A percentile compares a stretch with the other conserved stretches of the same genome.
Evolutionary conservation across 352 stramenopile genomes (phyloP).

Genomic region (Thalassiosira pacifica): DNA sequence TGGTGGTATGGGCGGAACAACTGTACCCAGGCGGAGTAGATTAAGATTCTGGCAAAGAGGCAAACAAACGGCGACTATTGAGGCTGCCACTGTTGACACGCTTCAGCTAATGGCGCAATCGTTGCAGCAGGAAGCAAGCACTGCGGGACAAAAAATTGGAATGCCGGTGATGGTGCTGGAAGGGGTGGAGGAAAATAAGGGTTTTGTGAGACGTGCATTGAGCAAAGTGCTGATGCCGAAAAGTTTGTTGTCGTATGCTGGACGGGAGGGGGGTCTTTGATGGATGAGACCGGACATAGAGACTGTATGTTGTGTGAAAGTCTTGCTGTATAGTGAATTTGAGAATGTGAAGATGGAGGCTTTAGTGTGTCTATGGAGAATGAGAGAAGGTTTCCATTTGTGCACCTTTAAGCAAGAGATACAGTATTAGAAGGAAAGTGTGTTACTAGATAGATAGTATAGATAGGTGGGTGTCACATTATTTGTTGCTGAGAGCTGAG

Average conservation of each 20-base stretch:
- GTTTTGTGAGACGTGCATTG: conserved; percentile 14
- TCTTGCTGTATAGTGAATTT: no score
- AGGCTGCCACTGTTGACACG: conserved; percentile 16
- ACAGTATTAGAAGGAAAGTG: no score
- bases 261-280: no score
- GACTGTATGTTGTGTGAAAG: no score
- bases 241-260: conserved; percentile 51
- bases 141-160: not conserved
- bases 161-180: conserved; percentile 48
- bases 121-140: conserved; percentile 35
- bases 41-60: conserved; percentile 39
- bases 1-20: not conserved
- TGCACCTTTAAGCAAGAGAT: no score
- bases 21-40: not conserved
- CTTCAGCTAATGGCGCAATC: conserved; percentile 52
- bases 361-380: no score
- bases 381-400: no score
- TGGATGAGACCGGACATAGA: no score
- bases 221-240: conserved; percentile 47
- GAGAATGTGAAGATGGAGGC: no score
- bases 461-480: no score
- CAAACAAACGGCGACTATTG: not conserved
- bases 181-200: conserved; percentile 36
- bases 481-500: no score
- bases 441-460: no score